These are phyloP conservation scores for Suaeda aralocaspica DNA, from an alignment of 148 eudicot species.

Conservation along the genomic window DNA sequence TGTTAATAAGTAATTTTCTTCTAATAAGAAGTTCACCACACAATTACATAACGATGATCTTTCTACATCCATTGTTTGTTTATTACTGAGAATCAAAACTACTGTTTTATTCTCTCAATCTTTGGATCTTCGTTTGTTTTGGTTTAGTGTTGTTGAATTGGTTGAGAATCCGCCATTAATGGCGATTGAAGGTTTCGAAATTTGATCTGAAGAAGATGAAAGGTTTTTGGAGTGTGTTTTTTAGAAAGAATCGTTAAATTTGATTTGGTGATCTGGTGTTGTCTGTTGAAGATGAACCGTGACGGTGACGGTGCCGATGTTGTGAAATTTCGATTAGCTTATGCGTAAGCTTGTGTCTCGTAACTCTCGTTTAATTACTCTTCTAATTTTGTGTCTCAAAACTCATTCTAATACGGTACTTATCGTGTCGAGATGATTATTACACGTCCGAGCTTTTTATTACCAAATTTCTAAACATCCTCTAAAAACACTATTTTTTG, in stretches of 20 bases:
- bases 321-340: no score
- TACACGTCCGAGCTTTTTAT: no score
- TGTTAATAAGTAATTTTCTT: slow-evolving; percentile 82
- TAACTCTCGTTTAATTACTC: no score
- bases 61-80: slow-evolving; percentile 74
- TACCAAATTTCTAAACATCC: no score
- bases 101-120: not conserved
- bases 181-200: not conserved
- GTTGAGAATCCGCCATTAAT: slow-evolving; percentile 22
- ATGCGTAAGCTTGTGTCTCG: no score
- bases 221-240: not conserved
- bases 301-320: slow-evolving; percentile 9
- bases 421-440: no score
- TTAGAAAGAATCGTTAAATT: not conserved
- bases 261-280: slow-evolving; percentile 15
- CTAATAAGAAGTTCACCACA: slow-evolving; percentile 90
- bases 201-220: slow-evolving; percentile 6
- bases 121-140: not conserved
- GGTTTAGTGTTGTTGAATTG: not conserved
- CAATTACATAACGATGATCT: slow-evolving; percentile 96
- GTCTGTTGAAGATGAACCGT: slow-evolving; percentile 3
- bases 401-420: no score
- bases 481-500: no score
- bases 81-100: not conserved
- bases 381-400: no score